Percentiles rank a stretch among this genome's conserved stretches.
Evolutionary conservation across 2,329 filamentous ascomycete genomes (phyloP).

Genomic region (Calonectria montana): DNA sequence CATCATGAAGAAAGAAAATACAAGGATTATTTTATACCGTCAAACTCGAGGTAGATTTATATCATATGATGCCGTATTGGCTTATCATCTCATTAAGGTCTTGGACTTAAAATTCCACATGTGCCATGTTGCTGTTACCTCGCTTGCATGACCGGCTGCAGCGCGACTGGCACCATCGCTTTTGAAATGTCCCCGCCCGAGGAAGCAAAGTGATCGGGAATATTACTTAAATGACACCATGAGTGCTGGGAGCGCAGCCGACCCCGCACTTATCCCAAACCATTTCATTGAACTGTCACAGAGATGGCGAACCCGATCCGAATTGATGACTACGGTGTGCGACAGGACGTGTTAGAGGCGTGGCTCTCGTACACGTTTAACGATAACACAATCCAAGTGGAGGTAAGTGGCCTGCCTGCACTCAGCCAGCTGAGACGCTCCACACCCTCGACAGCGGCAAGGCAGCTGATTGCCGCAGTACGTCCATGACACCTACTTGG

Average conservation of each 20-base stretch:
- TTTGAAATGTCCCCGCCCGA: background rate
- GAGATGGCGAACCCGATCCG: background rate
- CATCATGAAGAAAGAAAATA: too few species aligned
- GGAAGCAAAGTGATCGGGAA: background rate
- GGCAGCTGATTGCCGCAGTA: background rate
- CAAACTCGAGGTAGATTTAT: too few species aligned
- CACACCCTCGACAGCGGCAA: background rate
- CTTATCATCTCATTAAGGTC: too few species aligned
- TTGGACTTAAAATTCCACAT: too few species aligned
- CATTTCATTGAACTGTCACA: background rate
- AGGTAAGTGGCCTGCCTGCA: background rate
- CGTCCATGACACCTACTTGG: background rate
- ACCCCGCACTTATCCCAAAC: background rate
- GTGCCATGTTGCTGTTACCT: too few species aligned
- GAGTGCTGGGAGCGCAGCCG: background rate
- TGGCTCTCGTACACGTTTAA: constrained; percentile 3
- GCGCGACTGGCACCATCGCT: background rate
- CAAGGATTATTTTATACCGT: too few species aligned
- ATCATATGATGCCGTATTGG: too few species aligned
- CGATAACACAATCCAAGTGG: background rate
- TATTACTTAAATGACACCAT: background rate
- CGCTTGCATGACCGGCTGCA: background rate
- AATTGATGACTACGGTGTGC: background rate
- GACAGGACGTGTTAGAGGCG: background rate
- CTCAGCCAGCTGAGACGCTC: background rate